Conservation (phyloP, 345 rosid genomes). For the Populus tremula region DNA sequence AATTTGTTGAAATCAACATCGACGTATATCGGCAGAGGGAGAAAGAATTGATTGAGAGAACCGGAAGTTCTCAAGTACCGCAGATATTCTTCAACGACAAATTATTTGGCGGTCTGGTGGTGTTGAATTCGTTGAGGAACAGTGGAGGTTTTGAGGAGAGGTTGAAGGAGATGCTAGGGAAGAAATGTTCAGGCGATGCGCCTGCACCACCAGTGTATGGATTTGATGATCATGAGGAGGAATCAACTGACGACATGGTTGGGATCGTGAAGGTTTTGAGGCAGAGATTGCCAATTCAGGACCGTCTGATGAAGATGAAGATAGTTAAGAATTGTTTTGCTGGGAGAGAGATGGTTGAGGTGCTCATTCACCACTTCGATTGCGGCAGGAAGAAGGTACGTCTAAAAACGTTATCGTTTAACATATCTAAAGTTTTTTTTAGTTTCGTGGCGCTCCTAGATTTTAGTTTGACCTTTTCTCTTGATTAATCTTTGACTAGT, state of each 20-base stretch:
- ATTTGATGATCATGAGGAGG: conserved; percentile 49
- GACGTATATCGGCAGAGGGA: conserved; percentile 65
- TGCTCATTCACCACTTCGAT: conserved; percentile 55
- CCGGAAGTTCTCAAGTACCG: conserved; percentile 69
- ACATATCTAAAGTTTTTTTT: neutral
- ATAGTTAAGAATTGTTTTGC: conserved; percentile 79
- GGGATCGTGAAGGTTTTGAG: conserved; percentile 52
- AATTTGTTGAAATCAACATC: conserved; percentile 75
- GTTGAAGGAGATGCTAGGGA: conserved; percentile 50
- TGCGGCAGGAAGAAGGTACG: conserved; percentile 77
- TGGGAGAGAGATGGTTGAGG: conserved; percentile 73
- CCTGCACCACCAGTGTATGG: conserved; percentile 64
- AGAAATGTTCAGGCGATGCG: conserved; percentile 52
- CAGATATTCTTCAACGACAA: conserved; percentile 84
- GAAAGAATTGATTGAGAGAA: conserved; percentile 57
- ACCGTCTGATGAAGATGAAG: conserved; percentile 85
- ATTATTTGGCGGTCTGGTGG: conserved; percentile 73
- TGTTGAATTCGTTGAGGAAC: conserved; percentile 73
- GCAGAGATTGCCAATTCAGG: conserved; percentile 71
- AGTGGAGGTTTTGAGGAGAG: conserved; percentile 56
- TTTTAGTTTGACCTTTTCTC: neutral
- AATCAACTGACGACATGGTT: conserved; percentile 44
- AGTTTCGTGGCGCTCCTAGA: neutral
- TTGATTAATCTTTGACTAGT: neutral
- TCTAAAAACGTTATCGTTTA: neutral